Conservation (phyloP, 179 eudicot species). For the Spinacia oleracea region DNA sequence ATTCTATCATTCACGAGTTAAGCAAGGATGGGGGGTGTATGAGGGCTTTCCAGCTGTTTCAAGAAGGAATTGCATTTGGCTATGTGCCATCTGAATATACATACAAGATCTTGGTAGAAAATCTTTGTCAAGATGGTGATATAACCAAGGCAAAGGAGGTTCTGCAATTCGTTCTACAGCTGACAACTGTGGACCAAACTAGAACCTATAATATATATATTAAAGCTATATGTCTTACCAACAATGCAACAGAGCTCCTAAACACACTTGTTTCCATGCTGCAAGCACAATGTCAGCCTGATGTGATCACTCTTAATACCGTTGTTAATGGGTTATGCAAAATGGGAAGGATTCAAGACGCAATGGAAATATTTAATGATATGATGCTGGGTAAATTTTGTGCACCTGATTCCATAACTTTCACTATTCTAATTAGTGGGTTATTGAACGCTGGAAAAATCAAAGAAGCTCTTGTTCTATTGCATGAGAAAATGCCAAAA, state of each 20-base stretch:
- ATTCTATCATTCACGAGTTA: conserved; percentile 75
- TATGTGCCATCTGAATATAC: conserved; percentile 84
- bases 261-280: conserved; percentile 72
- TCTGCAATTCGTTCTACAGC: conserved; percentile 49
- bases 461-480: conserved; percentile 55
- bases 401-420: conserved; percentile 75
- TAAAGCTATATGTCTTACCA: conserved; percentile 58
- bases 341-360: conserved; percentile 63
- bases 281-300: conserved; percentile 67
- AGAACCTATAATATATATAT: conserved; percentile 76
- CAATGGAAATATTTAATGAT: conserved; percentile 60
- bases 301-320: conserved; percentile 75
- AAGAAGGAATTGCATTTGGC: conserved; percentile 69
- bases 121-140: conserved; percentile 54
- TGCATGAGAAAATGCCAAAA: conserved; percentile 64
- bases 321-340: conserved; percentile 77
- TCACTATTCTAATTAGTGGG: conserved; percentile 70
- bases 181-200: conserved; percentile 39
- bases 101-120: conserved; percentile 62
- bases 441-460: conserved; percentile 52
- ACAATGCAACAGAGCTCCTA: conserved; percentile 75
- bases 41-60: conserved; percentile 89
- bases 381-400: conserved; percentile 77
- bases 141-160: conserved; percentile 41
- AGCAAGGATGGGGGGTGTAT: conserved; percentile 66